Evolutionary conservation across 2,329 filamentous ascomycete species (phyloP).

Genomic region (Colletotrichum paranaense): DNA sequence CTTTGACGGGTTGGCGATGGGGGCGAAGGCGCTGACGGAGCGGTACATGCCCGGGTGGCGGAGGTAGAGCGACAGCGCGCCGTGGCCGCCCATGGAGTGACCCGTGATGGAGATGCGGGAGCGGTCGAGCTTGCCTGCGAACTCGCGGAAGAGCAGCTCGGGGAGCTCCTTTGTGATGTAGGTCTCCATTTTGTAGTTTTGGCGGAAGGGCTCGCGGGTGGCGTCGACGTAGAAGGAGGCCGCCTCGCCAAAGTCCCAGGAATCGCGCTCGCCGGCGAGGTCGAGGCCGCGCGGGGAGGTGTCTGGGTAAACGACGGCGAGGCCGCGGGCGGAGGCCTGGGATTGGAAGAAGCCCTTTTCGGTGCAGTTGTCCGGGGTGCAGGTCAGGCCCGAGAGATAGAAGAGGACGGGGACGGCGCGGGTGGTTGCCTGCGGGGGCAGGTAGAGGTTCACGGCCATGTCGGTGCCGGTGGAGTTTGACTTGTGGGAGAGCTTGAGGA

Average conservation of each 20-base stretch:
- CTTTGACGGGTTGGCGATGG: conserved; percentile 85
- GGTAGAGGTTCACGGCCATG: conserved; percentile 93
- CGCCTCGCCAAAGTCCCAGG: conserved; percentile 91
- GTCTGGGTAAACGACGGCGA: conserved; percentile 96
- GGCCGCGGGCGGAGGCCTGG: conserved; percentile 80
- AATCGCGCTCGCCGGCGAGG: conserved; percentile 86
- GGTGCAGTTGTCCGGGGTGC: conserved; percentile 87
- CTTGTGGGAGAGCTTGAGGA: conserved; percentile 92
- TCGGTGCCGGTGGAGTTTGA: conserved; percentile 83
- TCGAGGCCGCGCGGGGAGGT: conserved; percentile 89
- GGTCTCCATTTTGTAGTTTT: conserved; percentile 92
- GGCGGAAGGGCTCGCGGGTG: conserved; percentile 76
- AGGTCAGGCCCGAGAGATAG: conserved; percentile 94
- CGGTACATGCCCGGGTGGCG: conserved; percentile 92
- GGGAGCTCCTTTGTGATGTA: conserved; percentile 95
- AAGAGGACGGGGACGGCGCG: conserved; percentile 82
- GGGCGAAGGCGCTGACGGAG: conserved; percentile 89
- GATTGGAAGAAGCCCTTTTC: conserved; percentile 93
- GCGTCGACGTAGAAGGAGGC: conserved; percentile 97
- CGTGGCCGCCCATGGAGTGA: conserved; percentile 98
- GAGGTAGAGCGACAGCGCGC: conserved; percentile 90
- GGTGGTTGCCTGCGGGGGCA: conserved; percentile 77
- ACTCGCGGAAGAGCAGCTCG: conserved; percentile 76
- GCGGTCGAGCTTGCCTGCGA: conserved; percentile 75
- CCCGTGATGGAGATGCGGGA: conserved; percentile 85